phyloP scores from a whole-genome alignment of 768 basidiomycete species.

The Gymnopilus junonius region DNA sequence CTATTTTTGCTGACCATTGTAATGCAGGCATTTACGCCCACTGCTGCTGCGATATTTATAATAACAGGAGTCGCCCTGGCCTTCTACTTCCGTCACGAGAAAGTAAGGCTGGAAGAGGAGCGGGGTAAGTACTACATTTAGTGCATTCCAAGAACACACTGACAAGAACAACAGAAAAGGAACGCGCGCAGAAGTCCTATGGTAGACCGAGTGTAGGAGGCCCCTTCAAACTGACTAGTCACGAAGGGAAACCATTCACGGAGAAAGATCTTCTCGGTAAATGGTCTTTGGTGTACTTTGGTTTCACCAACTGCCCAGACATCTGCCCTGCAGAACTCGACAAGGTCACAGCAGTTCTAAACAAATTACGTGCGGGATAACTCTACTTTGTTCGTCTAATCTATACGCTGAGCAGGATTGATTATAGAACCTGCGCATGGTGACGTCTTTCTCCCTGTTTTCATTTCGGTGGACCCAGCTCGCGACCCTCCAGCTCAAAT shows the following conservation, averaged over 20 bases:
- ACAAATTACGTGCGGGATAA: conserved; percentile 65
- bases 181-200: conserved; percentile 70
- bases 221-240: conserved; percentile 77
- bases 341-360: conserved; percentile 84
- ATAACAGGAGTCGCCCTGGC: conserved; percentile 80
- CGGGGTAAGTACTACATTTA: conserved; percentile 59
- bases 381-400: background rate
- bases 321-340: conserved; percentile 98
- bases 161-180: conserved; percentile 60
- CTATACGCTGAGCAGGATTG: background rate
- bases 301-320: conserved; percentile 99
- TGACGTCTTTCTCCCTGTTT: conserved; percentile 81
- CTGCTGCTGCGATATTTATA: conserved; percentile 84
- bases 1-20: background rate
- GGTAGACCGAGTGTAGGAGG: conserved; percentile 93
- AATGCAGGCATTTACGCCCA: conserved; percentile 87
- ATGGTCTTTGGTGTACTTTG: conserved; percentile 95
- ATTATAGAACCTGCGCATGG: conserved; percentile 69
- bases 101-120: conserved; percentile 74
- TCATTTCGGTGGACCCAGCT: conserved; percentile 96
- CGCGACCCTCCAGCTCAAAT: conserved; percentile 74
- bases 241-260: conserved; percentile 73
- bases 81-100: conserved; percentile 90
- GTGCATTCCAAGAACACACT: background rate
- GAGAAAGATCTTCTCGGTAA: conserved; percentile 85